Evolutionary conservation across 2,329 filamentous ascomycete genomes (phyloP).

Genomic region (Aurifilum marmelostoma): DNA sequence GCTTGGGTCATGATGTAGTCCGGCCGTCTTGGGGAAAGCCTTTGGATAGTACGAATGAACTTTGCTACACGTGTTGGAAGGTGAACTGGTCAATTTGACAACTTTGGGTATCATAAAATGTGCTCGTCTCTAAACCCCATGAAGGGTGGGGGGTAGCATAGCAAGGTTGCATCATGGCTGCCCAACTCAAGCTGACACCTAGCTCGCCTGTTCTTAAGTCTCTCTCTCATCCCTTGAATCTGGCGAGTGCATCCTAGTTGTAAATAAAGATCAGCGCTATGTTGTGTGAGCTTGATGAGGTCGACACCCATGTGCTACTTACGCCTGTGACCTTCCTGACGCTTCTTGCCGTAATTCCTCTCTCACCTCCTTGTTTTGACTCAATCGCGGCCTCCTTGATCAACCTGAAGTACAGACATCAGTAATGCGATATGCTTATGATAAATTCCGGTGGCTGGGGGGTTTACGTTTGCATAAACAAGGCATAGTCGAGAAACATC

Average conservation of each 20-base stretch:
- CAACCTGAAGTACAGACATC: slow-evolving; percentile 53
- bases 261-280: background rate
- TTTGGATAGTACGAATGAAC: background rate
- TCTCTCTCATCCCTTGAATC: slow-evolving; percentile 66
- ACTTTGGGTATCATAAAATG: background rate
- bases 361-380: slow-evolving; percentile 74
- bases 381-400: slow-evolving; percentile 80
- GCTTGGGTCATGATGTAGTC: too few species aligned
- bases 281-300: background rate
- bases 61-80: background rate
- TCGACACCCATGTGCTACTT: slow-evolving; percentile 38
- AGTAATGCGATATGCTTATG: slow-evolving; percentile 11
- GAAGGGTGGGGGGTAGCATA: background rate
- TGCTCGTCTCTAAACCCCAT: background rate
- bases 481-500: slow-evolving; percentile 83
- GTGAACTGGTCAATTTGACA: background rate
- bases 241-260: slow-evolving; percentile 63
- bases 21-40: background rate
- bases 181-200: slow-evolving; percentile 1
- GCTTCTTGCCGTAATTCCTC: slow-evolving; percentile 72
- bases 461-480: slow-evolving; percentile 71
- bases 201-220: background rate
- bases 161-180: background rate
- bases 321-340: slow-evolving; percentile 79
- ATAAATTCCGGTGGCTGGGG: background rate